Conservation (phyloP, 1,139 yeast genomes). For the Barnettozyma hawaiiensis region DNA sequence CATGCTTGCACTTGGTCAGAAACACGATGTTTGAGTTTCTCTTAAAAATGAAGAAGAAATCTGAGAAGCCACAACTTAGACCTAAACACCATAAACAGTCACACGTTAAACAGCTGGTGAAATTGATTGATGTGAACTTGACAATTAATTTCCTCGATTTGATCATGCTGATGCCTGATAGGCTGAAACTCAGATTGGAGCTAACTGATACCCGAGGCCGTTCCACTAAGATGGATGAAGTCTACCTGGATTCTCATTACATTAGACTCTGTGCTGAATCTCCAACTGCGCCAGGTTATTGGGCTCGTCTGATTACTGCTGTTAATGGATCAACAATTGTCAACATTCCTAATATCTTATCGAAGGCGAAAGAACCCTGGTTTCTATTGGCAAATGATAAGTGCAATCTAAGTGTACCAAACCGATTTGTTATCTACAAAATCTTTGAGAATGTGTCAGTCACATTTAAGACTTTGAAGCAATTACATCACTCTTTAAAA, state of each 20-base stretch:
- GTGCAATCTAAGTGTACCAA: constrained; percentile 37
- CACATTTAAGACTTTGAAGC: constrained; percentile 49
- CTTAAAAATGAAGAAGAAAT: constrained; percentile 15
- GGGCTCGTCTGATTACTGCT: constrained; percentile 46
- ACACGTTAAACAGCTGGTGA: constrained; percentile 14
- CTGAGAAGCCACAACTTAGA: constrained; percentile 26
- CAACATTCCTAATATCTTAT: constrained; percentile 26
- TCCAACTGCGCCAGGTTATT: constrained; percentile 40
- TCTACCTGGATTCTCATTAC: constrained; percentile 30
- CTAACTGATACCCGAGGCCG: constrained; percentile 28
- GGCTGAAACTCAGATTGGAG: constrained; percentile 46
- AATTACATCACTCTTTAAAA: constrained; percentile 43
- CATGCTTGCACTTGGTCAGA: constrained; percentile 47
- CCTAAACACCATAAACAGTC: constrained; percentile 23
- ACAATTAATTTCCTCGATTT: constrained; percentile 26
- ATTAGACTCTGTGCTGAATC: constrained; percentile 50
- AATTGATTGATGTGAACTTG: constrained; percentile 20
- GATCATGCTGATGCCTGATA: constrained; percentile 39
- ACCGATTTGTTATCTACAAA: constrained; percentile 51
- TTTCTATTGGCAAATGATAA: constrained; percentile 33
- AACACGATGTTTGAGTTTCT: constrained; percentile 41
- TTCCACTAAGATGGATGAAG: constrained; percentile 24
- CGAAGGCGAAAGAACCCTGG: constrained; percentile 28
- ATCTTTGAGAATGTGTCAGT: constrained; percentile 59
- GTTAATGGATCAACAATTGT: constrained; percentile 32